A percentile compares a stretch with the other conserved stretches of the same genome.
These are phyloP conservation scores for Novymonas esmeraldas DNA, from an alignment of 208 protist genomes.

Conservation along the genomic window DNA sequence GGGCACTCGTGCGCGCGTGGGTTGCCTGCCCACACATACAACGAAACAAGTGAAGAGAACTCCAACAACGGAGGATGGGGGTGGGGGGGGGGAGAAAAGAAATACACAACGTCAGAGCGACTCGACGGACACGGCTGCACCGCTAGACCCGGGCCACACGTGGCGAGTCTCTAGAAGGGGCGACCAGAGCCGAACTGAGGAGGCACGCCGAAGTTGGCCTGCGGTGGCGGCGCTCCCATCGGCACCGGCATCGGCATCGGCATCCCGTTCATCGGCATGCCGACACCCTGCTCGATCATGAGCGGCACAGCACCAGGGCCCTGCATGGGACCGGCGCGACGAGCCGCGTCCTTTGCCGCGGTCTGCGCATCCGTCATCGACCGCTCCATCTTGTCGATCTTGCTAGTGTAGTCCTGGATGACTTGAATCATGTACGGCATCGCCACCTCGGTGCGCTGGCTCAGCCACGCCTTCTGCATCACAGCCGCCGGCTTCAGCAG, in stretches of 20 bases:
- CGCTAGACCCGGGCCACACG: too few relatives aligned
- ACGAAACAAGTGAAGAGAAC: too few relatives aligned
- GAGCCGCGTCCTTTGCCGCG: slow-evolving; percentile 84
- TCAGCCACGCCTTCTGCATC: slow-evolving; percentile 98
- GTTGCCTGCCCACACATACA: too few relatives aligned
- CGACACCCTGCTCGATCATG: slow-evolving; percentile 75
- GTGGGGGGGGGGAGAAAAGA: too few relatives aligned
- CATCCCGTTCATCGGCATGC: slow-evolving; percentile 35
- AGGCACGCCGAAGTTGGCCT: slow-evolving; percentile 42
- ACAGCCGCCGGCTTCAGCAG: slow-evolving; percentile 94
- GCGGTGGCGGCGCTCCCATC: slow-evolving; percentile 41
- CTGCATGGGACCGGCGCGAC: slow-evolving; percentile 56
- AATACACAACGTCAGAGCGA: too few relatives aligned
- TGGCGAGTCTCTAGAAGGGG: slow-evolving; percentile 44
- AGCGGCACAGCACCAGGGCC: slow-evolving; percentile 41
- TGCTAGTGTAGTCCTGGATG: slow-evolving; percentile 93
- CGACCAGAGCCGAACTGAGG: slow-evolving; percentile 66
- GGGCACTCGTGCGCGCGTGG: too few relatives aligned
- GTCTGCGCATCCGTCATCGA: slow-evolving; percentile 82
- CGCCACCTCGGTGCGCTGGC: slow-evolving; percentile 96
- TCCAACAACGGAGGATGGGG: too few relatives aligned
- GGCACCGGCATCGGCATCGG: slow-evolving; percentile 41
- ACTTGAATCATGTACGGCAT: slow-evolving; percentile 99
- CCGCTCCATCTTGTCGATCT: slow-evolving; percentile 87
- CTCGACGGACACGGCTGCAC: too few relatives aligned